A percentile compares a stretch with the other conserved stretches of the same genome.
phyloP scores from a whole-genome alignment of 164 flowering plant species.

The Berberis thunbergii region DNA sequence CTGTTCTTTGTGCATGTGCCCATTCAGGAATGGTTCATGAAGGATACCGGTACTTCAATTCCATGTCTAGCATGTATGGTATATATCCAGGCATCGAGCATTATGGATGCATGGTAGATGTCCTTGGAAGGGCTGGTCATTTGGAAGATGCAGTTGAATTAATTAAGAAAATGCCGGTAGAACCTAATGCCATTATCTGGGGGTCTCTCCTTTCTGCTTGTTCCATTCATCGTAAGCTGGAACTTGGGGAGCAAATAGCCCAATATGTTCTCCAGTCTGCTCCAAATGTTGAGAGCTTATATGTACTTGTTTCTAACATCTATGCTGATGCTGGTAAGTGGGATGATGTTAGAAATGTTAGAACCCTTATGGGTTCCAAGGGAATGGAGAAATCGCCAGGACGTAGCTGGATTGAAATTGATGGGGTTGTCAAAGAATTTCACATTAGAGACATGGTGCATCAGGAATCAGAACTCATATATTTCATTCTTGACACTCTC shows the following conservation, averaged over 20 bases:
- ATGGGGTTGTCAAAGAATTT: slow-evolving; percentile 16
- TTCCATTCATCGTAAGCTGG: slow-evolving; percentile 7
- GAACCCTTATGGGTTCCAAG: slow-evolving; percentile 10
- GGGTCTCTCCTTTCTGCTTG: slow-evolving; percentile 19
- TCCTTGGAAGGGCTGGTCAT: slow-evolving; percentile 22
- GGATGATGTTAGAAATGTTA: slow-evolving; percentile 16
- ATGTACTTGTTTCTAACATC: slow-evolving; percentile 18
- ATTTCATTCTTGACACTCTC: slow-evolving; percentile 13
- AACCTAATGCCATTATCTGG: slow-evolving; percentile 17
- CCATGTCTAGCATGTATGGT: slow-evolving; percentile 13
- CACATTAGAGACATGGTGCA: slow-evolving; percentile 9
- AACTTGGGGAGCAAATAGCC: slow-evolving; percentile 15
- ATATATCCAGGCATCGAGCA: slow-evolving; percentile 17
- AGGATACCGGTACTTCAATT: slow-evolving; percentile 13
- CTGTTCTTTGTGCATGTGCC: slow-evolving; percentile 18
- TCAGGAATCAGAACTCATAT: slow-evolving; percentile 7
- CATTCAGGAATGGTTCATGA: slow-evolving; percentile 21
- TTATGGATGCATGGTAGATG: slow-evolving; percentile 21
- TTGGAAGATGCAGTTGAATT: slow-evolving; percentile 13
- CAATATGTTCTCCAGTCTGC: slow-evolving; percentile 6
- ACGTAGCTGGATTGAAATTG: slow-evolving; percentile 15
- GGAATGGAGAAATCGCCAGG: slow-evolving; percentile 16
- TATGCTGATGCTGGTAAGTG: slow-evolving; percentile 18
- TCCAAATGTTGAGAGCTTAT: slow-evolving; percentile 11
- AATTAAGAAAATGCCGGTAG: slow-evolving; percentile 15